A percentile compares a stretch with the other conserved stretches of the same genome.
Conservation (phyloP, 1,284 basidiomycete species). For the Marasmius tenuissimus region DNA sequence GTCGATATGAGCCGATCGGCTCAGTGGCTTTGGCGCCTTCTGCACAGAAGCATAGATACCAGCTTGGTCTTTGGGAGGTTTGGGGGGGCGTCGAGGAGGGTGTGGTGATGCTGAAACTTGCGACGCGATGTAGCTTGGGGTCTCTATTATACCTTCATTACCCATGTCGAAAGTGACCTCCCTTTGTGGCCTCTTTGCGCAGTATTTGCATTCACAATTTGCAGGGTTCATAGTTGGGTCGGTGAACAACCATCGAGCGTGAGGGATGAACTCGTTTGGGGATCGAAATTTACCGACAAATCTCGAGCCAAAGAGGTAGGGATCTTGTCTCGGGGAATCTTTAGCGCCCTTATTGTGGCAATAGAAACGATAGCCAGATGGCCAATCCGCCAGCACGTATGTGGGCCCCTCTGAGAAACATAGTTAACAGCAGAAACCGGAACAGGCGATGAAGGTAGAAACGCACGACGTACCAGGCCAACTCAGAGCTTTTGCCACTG, state of each 20-base stretch:
- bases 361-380: constrained; percentile 66
- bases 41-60: constrained; percentile 61
- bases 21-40: constrained; percentile 42
- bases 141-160: constrained; percentile 34
- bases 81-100: neutral
- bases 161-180: constrained; percentile 65
- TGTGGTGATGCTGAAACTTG: neutral
- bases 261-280: constrained; percentile 76
- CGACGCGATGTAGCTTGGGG: constrained; percentile 6
- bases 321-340: constrained; percentile 61
- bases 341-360: constrained; percentile 70
- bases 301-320: constrained; percentile 69
- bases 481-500: constrained; percentile 52
- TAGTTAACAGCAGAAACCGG: neutral
- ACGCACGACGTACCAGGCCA: constrained; percentile 43
- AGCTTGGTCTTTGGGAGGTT: constrained; percentile 7
- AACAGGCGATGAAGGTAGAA: neutral
- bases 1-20: constrained; percentile 31
- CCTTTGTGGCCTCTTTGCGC: constrained; percentile 64
- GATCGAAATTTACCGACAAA: constrained; percentile 63
- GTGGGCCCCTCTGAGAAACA: constrained; percentile 42
- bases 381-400: constrained; percentile 67
- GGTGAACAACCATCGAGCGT: constrained; percentile 74
- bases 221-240: constrained; percentile 46
- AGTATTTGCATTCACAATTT: constrained; percentile 79